Conservation (phyloP, 139 green algal species). For the Nannochloris sp. region DNA sequence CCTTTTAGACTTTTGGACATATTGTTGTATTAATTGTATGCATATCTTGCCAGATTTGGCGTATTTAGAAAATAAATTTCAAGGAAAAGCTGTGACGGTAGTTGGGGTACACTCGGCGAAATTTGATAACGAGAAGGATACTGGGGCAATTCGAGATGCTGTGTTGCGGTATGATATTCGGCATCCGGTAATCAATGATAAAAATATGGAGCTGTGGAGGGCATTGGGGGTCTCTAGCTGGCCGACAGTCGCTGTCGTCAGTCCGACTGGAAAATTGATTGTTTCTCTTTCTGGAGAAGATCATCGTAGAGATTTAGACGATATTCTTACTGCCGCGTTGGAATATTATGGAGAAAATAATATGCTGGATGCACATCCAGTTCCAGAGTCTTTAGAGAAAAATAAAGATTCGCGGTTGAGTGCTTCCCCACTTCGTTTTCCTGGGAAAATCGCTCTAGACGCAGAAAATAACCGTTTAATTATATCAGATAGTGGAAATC, state of each 20-base stretch:
- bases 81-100: constrained; percentile 47
- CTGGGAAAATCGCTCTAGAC: constrained; percentile 61
- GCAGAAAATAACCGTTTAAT: constrained; percentile 52
- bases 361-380: constrained; percentile 37
- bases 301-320: constrained; percentile 60
- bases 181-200: constrained; percentile 71
- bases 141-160: constrained; percentile 31
- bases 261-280: constrained; percentile 40
- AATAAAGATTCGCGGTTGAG: constrained; percentile 40
- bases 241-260: constrained; percentile 62
- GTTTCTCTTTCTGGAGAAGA: constrained; percentile 53
- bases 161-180: constrained; percentile 63
- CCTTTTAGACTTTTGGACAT: constrained; percentile 82
- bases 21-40: constrained; percentile 89
- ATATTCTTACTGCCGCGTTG: constrained; percentile 59
- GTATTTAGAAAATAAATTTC: constrained; percentile 58
- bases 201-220: constrained; percentile 59
- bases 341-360: constrained; percentile 56
- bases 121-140: constrained; percentile 79
- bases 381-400: constrained; percentile 57
- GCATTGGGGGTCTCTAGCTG: constrained; percentile 56
- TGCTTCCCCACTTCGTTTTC: constrained; percentile 48
- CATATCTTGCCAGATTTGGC: constrained; percentile 74
- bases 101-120: constrained; percentile 77
- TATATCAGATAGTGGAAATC: constrained; percentile 68